Base-by-base conservation (phyloP, 2,329 filamentous ascomycete species). In the Botrytis fabae region DNA sequence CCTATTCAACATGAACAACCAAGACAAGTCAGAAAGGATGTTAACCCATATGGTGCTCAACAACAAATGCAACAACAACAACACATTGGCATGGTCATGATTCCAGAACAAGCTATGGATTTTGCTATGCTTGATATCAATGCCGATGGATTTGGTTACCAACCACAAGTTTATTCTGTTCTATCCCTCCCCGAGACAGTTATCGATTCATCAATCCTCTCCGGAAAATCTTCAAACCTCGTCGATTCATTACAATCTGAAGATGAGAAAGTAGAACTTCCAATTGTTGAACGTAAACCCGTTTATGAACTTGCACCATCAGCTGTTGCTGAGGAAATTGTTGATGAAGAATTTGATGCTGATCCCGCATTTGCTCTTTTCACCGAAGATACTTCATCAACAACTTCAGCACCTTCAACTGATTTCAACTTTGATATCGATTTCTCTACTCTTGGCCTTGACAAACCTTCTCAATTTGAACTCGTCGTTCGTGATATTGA, bases 61-160 rank as follows among this genome's bases (percentile, higher is more conserved):
- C 85, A 86, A 72, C 85, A 87, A 72, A 84, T 85, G 76, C 85
- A 87, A 74, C 86, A 89, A 42, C 64, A 51, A 69, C 86, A 89
- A 78, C 88, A 93, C 80, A 91, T 95, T 76, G 91, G 91, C 79
- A 92, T 97, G 87, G 89, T 92, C 73, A 92, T 95, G 87, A 90
- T 97, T 64, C 93, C 94, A 1, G 94, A 97, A 83, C 90, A 92
- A 78, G 86, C 84, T 70, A 86, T 94, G 82, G 92, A 97, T 79
- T 91, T 94, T 78, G 89, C 90, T 71, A 88, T 92, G 83, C 86
- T 96, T 78, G 87, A 89, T 78, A 82, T 94, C 63, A 88, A 88
- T 79, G 81, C 83, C 70, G 82, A 84, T 71, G 84, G 80, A 62
- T 90, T 86, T 81, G 86, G 85, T 81, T 91, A 88, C 81, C 90